phyloP scores from a whole-genome alignment of 768 basidiomycete genomes.

The Auricularia cornea region DNA sequence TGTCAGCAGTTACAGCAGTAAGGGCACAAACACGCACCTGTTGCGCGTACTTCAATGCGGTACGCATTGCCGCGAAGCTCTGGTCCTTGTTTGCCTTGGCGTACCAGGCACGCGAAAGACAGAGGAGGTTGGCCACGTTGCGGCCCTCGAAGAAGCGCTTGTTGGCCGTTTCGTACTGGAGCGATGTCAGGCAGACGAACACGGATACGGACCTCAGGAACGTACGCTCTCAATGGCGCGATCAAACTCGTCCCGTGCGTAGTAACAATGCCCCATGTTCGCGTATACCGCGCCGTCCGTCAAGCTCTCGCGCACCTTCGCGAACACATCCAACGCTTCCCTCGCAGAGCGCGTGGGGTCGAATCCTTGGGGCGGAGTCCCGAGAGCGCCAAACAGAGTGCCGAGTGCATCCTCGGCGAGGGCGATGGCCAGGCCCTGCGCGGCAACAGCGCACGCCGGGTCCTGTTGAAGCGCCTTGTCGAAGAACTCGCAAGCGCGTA shows the following conservation, averaged over 20 bases:
- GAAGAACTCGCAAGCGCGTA: slow-evolving; percentile 81
- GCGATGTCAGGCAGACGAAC: neutral
- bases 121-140: slow-evolving; percentile 69
- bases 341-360: slow-evolving; percentile 57
- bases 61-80: slow-evolving; percentile 70
- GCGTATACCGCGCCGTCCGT: slow-evolving; percentile 80
- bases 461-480: slow-evolving; percentile 84
- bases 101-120: slow-evolving; percentile 89
- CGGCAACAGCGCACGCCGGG: slow-evolving; percentile 82
- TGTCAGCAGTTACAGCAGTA: neutral
- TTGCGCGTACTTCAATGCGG: slow-evolving; percentile 78
- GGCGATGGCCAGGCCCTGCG: slow-evolving; percentile 90
- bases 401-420: slow-evolving; percentile 89
- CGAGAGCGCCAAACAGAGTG: slow-evolving; percentile 57
- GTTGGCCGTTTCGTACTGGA: slow-evolving; percentile 87
- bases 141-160: slow-evolving; percentile 65
- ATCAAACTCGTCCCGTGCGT: slow-evolving; percentile 87
- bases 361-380: slow-evolving; percentile 15
- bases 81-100: slow-evolving; percentile 88
- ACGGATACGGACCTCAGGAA: slow-evolving; percentile 4
- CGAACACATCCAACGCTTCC: slow-evolving; percentile 84
- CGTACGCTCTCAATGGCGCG: slow-evolving; percentile 89
- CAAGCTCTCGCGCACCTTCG: slow-evolving; percentile 81
- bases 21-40: slow-evolving; percentile 36
- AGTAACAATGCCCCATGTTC: slow-evolving; percentile 97